phyloP scores from a whole-genome alignment of 306 rosid genomes.

The Vigna nakashimae region DNA sequence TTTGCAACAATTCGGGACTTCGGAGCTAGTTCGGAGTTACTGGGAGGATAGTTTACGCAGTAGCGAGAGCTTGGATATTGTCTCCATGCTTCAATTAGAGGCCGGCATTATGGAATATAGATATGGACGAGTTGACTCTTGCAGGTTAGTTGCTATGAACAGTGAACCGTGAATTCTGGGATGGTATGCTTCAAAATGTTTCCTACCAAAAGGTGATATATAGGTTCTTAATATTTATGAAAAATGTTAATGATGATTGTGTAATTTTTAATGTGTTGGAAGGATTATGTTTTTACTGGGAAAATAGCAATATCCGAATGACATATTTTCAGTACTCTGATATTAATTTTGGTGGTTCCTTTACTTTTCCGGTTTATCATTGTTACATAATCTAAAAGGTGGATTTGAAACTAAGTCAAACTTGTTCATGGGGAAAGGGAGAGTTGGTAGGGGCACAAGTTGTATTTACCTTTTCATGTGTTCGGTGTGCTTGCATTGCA shows the following conservation, averaged over 20 bases:
- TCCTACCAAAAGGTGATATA: neutral
- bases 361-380: conserved; percentile 3
- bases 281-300: neutral
- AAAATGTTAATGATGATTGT: neutral
- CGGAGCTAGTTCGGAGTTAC: conserved; percentile 63
- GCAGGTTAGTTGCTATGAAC: conserved; percentile 59
- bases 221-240: neutral
- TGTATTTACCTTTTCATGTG: conserved; percentile 28
- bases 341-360: conserved; percentile 8
- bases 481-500: conserved; percentile 21
- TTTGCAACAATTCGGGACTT: conserved; percentile 60
- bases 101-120: conserved; percentile 85
- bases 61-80: conserved; percentile 63
- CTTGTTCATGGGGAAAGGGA: neutral
- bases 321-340: neutral
- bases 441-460: neutral
- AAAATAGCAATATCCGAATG: neutral
- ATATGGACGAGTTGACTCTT: conserved; percentile 86
- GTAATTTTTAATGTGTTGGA: conserved; percentile 3
- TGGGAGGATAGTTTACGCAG: conserved; percentile 62
- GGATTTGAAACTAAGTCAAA: neutral
- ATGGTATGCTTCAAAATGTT: neutral
- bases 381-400: conserved; percentile 3
- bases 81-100: conserved; percentile 76
- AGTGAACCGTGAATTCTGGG: neutral